Evolutionary conservation across 208 protist genomes (phyloP).

Genomic region (Trypanosoma theileri): DNA sequence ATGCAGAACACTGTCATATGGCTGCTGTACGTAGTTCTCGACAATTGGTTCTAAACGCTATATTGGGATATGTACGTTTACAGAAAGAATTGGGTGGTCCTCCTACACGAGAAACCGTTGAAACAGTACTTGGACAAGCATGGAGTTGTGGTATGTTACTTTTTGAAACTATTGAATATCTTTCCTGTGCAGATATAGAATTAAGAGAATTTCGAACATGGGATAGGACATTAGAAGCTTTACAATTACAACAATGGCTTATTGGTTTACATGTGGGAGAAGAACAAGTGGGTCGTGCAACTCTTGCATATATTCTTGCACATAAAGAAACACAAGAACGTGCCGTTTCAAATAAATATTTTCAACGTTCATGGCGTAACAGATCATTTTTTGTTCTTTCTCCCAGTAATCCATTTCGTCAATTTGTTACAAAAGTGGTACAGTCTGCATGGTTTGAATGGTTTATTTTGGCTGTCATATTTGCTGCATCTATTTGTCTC

Average conservation of each 20-base stretch:
- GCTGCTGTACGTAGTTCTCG: slow-evolving; percentile 73
- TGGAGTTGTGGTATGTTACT: slow-evolving; percentile 90
- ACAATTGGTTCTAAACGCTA: slow-evolving; percentile 79
- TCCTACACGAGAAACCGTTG: slow-evolving; percentile 71
- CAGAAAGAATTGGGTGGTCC: slow-evolving; percentile 61
- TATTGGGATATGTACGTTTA: slow-evolving; percentile 75
- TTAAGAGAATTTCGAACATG: slow-evolving; percentile 58
- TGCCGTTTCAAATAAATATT: slow-evolving; percentile 31
- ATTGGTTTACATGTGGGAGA: slow-evolving; percentile 88
- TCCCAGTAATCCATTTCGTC: slow-evolving; percentile 59
- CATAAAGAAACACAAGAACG: slow-evolving; percentile 69
- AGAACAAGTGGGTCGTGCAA: slow-evolving; percentile 86
- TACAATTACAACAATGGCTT: slow-evolving; percentile 87
- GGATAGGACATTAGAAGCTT: slow-evolving; percentile 67
- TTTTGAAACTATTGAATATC: slow-evolving; percentile 84
- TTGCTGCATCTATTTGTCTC: slow-evolving; percentile 74
- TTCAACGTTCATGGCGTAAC: slow-evolving; percentile 62
- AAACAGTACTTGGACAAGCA: slow-evolving; percentile 84
- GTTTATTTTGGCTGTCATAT: slow-evolving; percentile 68
- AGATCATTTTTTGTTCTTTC: slow-evolving; percentile 67
- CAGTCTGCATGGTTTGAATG: slow-evolving; percentile 66
- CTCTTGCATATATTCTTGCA: slow-evolving; percentile 86
- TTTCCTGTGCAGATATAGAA: slow-evolving; percentile 73
- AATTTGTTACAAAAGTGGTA: slow-evolving; percentile 40
- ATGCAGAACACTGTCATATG: slow-evolving; percentile 90